Evolutionary conservation across 1,284 basidiomycete species (phyloP), one percentile per base, ranked within the genome.

Genomic region (Coniferiporia sulphurascens): DNA sequence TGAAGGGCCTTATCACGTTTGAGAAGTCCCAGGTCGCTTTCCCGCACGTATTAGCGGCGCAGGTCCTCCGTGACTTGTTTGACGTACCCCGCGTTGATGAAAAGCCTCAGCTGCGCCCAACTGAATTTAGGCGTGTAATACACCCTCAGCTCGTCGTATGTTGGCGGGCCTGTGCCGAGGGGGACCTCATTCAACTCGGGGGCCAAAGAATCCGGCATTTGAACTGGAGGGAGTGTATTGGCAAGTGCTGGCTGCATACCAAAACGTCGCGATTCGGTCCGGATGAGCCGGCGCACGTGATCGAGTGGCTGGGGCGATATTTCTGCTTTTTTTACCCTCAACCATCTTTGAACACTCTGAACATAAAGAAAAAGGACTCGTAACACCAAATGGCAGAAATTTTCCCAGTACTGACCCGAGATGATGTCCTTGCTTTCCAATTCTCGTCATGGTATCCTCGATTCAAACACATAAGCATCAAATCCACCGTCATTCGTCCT

Each of bases 391-490:
- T 53, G 52, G 3, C 46, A 46, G 48, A 44, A 10, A 65, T 79
- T 32, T 87, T 89, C 67, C 87, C 88, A 3, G 56, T 65, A 0
- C 71, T 84, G 46, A 77, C 79, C 0, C 70, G 70, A 8, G 67
- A 74, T 13, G 79, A 87, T 68, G 76, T 93, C 57, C 78, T 91
- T 53, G 77, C 84, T 1, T 91, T 92, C 66, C 89, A 93, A 63
- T 93, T 95, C 68, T 93, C 91, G 1, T 81, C 84, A 2, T 98
- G 95, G 95, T 94, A 95, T 68, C 84, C 90, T 1, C 72, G 70
- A 5, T 95, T 94, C 70, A 77, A 85, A 21, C 75, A 77, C 17
- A 69, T 86, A 46, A 89, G 86, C 45, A 87, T 93, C 63, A 90
- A 86, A 68, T 89, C 92, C 0, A 90, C 84, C 1, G 74, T 96